phyloP scores from a whole-genome alignment of 768 basidiomycete genomes.

The Lentinus tigrinus region DNA sequence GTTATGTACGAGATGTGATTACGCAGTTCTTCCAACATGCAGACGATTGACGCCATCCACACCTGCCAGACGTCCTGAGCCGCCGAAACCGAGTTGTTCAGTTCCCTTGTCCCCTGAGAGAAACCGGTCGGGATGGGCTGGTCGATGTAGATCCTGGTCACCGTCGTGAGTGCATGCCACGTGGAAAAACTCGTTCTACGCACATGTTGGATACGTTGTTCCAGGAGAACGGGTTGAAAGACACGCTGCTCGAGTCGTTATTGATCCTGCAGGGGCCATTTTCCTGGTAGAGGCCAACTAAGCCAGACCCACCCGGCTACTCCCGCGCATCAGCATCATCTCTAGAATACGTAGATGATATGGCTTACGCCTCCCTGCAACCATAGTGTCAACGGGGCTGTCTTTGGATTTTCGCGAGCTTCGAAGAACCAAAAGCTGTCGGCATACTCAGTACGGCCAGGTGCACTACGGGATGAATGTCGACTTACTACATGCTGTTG shows the following conservation, averaged over 20 bases:
- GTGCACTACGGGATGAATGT: background rate
- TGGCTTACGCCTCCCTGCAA: conserved; percentile 52
- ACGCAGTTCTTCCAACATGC: background rate
- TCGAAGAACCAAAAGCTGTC: conserved; percentile 70
- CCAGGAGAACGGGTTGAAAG: conserved; percentile 56
- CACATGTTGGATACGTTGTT: conserved; percentile 52
- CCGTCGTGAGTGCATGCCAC: background rate
- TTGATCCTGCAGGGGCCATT: conserved; percentile 43
- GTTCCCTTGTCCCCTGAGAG: conserved; percentile 49
- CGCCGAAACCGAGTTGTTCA: conserved; percentile 51
- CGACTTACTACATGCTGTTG: conserved; percentile 53
- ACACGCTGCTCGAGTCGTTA: conserved; percentile 49
- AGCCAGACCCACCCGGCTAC: conserved; percentile 38
- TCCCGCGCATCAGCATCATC: background rate
- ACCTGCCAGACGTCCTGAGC: conserved; percentile 53
- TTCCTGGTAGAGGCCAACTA: conserved; percentile 40
- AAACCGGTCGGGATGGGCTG: conserved; percentile 64
- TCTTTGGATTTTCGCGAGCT: conserved; percentile 55
- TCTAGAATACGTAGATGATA: background rate
- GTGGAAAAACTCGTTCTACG: background rate
- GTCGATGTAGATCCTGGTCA: conserved; percentile 49
- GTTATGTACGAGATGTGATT: background rate
- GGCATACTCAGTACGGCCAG: background rate
- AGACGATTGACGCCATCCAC: too few relatives aligned
- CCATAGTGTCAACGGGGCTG: conserved; percentile 64